A percentile compares a stretch with the other conserved stretches of the same genome.
Evolutionary conservation across 805 yeast species (phyloP).

Genomic region (Kazachstania taianensis): DNA sequence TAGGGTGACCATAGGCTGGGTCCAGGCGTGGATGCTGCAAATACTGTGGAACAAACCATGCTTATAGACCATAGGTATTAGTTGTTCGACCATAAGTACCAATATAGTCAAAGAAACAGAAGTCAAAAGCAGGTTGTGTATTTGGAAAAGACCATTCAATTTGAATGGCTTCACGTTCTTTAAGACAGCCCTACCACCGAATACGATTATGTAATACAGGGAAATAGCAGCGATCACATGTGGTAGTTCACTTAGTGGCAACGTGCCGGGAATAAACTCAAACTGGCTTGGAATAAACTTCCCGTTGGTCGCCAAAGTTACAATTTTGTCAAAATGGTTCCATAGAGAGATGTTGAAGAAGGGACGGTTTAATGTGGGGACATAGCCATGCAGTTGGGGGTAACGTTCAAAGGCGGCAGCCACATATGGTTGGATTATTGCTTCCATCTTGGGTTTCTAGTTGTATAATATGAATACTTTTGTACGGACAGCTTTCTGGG

Average conservation of each 20-base stretch:
- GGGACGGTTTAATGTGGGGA: conserved; percentile 28
- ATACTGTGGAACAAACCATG: conserved; percentile 81
- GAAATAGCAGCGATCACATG: conserved; percentile 51
- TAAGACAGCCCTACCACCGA: conserved; percentile 71
- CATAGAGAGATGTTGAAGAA: conserved; percentile 29
- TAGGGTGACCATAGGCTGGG: conserved; percentile 69
- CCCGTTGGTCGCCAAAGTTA: conserved; percentile 17
- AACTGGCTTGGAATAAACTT: conserved; percentile 37
- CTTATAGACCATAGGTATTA: conserved; percentile 61
- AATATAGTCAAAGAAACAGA: conserved; percentile 54
- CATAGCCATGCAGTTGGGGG: conserved; percentile 13
- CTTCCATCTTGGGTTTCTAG: conserved; percentile 12
- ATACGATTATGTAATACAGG: conserved; percentile 68
- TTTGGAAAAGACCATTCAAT: conserved; percentile 66
- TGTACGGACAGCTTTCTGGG: too few species aligned
- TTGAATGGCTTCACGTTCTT: conserved; percentile 54
- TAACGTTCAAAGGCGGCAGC: conserved; percentile 15
- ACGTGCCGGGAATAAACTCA: conserved; percentile 51
- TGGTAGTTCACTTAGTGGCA: conserved; percentile 56
- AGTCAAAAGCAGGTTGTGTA: conserved; percentile 76
- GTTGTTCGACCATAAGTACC: conserved; percentile 69
- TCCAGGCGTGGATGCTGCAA: conserved; percentile 71
- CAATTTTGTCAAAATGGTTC: conserved; percentile 20
- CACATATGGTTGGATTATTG: conserved; percentile 10
- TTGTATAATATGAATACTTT: too few species aligned